Percentiles rank a stretch among this genome's conserved stretches.
These are phyloP conservation scores for Primulina eburnea DNA, from an alignment of 257 asterid species.

Conservation along the genomic window DNA sequence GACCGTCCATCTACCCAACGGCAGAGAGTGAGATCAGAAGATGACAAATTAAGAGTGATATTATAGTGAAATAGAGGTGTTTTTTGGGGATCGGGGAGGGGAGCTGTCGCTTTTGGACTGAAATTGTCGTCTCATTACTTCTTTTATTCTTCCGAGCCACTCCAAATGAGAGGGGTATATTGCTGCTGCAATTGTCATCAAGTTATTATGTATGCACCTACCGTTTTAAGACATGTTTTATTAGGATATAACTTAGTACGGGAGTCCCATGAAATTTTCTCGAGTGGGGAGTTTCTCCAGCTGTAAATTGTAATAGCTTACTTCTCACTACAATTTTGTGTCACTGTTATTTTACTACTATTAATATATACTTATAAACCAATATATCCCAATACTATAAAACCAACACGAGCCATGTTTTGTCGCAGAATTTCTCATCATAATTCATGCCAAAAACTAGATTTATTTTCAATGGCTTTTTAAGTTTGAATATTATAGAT, in stretches of 20 bases:
- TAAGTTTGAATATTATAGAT: too few relatives aligned
- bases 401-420: neutral
- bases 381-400: neutral
- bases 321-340: neutral
- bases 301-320: neutral
- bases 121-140: slow-evolving; percentile 31
- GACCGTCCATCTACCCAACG: slow-evolving; percentile 46
- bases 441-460: too few relatives aligned
- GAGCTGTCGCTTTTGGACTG: slow-evolving; percentile 33
- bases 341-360: too few relatives aligned
- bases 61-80: neutral
- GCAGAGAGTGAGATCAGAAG: slow-evolving; percentile 24
- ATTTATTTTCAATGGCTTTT: neutral
- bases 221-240: neutral
- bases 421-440: too few relatives aligned
- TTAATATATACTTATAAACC: too few relatives aligned
- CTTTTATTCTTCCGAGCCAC: slow-evolving; percentile 34
- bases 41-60: slow-evolving; percentile 6
- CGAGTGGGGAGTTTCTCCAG: too few relatives aligned
- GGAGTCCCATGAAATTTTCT: neutral
- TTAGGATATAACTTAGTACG: neutral
- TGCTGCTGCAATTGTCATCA: neutral
- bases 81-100: slow-evolving; percentile 33
- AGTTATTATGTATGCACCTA: neutral
- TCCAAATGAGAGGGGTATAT: neutral